These are phyloP conservation scores for Solanum piurae DNA, from an alignment of 257 asterid genomes.

Conservation along the genomic window DNA sequence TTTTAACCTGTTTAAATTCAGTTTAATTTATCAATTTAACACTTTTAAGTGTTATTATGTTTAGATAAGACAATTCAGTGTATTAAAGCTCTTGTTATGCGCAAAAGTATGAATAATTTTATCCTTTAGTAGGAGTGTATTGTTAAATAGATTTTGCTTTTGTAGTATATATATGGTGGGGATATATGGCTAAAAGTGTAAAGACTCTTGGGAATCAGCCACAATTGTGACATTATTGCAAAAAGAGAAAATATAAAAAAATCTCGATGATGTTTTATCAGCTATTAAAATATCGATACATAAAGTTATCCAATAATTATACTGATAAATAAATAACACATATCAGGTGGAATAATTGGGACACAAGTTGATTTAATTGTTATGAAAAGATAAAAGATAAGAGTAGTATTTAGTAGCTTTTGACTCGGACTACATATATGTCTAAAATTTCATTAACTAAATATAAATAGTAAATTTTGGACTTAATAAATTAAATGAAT, in stretches of 20 bases:
- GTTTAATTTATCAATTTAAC: too few species aligned
- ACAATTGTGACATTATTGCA: neutral
- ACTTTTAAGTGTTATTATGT: neutral
- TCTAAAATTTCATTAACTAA: neutral
- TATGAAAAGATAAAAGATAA: neutral
- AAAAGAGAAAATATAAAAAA: neutral
- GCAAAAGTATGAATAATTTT: too few species aligned
- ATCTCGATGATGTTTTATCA: neutral
- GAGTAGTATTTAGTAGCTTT: neutral
- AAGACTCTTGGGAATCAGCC: neutral
- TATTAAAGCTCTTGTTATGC: neutral
- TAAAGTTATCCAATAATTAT: neutral
- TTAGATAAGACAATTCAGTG: neutral
- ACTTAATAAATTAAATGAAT: neutral
- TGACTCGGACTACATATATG: neutral
- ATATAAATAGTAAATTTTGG: neutral
- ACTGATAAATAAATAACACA: too few species aligned
- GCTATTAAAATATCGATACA: too few species aligned
- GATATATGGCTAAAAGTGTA: neutral
- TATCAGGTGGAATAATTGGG: neutral
- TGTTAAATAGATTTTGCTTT: neutral
- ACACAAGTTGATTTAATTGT: neutral
- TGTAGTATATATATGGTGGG: neutral
- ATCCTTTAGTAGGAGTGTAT: neutral
- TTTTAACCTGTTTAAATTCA: too few species aligned